Percentiles rank a stretch among this genome's conserved stretches.
phyloP scores from a whole-genome alignment of 345 rosid genomes.

The Raphanus raphanistrum region DNA sequence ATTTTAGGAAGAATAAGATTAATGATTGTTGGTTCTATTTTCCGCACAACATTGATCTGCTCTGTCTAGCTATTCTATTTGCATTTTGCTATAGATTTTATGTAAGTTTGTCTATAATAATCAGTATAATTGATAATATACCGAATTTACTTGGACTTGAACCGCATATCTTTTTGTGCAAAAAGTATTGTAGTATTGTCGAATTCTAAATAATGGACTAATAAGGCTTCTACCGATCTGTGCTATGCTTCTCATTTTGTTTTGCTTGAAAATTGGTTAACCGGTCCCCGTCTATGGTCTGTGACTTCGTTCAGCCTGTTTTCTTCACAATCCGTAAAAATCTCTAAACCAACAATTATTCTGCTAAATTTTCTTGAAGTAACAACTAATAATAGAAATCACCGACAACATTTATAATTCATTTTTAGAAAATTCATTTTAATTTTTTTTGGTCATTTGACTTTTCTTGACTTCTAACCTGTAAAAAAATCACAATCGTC shows the following conservation, averaged over 20 bases:
- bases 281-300: conserved; percentile 22
- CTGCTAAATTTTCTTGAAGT: conserved; percentile 2
- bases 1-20: too few species aligned
- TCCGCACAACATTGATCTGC: too few species aligned
- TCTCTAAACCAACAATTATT: conserved; percentile 20
- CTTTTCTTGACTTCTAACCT: conserved; percentile 13
- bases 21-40: too few species aligned
- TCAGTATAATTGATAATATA: too few species aligned
- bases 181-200: too few species aligned
- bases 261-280: conserved; percentile 21
- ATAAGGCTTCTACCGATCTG: background rate
- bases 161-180: background rate
- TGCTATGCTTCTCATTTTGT: conserved; percentile 7
- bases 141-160: too few species aligned
- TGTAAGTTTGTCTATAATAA: too few species aligned
- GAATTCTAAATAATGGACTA: background rate
- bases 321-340: conserved; percentile 3
- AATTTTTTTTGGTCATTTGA: conserved; percentile 9
- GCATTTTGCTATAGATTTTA: too few species aligned
- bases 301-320: conserved; percentile 1
- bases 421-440: conserved; percentile 7
- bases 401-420: background rate
- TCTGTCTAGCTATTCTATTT: too few species aligned
- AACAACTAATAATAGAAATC: background rate
- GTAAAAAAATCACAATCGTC: conserved; percentile 5